Evolutionary conservation across 2,329 filamentous ascomycete species (phyloP).

Genomic region (Aureobasidium zeae): DNA sequence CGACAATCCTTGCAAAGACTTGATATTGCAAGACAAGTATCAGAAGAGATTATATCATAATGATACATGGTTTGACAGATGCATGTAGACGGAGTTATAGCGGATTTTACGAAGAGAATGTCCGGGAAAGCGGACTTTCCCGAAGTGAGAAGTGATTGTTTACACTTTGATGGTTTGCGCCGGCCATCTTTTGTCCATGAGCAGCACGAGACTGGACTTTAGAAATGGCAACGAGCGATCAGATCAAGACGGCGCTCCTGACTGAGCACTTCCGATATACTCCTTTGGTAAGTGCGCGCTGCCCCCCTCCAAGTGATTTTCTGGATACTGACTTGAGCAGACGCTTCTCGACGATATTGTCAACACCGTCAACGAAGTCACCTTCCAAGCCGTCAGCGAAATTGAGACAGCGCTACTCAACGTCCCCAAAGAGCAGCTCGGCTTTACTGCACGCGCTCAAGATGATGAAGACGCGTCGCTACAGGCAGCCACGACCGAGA

Average conservation of each 20-base stretch:
- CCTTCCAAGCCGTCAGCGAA: constrained; percentile 79
- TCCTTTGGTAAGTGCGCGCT: constrained; percentile 58
- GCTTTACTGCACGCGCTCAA: constrained; percentile 49
- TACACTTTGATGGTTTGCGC: constrained; percentile 11
- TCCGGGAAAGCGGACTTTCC: not conserved
- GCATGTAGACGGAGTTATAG: too few species aligned
- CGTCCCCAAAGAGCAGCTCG: constrained; percentile 64
- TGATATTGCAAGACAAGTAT: too few species aligned
- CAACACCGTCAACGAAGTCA: constrained; percentile 88
- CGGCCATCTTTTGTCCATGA: not conserved
- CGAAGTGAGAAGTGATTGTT: constrained; percentile 5
- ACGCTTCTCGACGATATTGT: constrained; percentile 96
- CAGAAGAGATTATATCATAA: too few species aligned
- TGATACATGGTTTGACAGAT: too few species aligned
- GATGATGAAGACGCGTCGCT: constrained; percentile 32
- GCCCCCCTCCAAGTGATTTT: not conserved
- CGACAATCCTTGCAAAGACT: too few species aligned
- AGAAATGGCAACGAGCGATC: constrained; percentile 36
- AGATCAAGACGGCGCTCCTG: constrained; percentile 53
- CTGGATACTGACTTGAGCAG: constrained; percentile 37
- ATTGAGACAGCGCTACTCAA: constrained; percentile 73
- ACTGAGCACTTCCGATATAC: constrained; percentile 96
- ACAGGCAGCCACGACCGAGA: constrained; percentile 54
- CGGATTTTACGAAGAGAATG: not conserved
- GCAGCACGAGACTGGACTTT: not conserved